phyloP scores from a whole-genome alignment of 2,329 filamentous ascomycete species.

The Ciborinia camelliae region DNA sequence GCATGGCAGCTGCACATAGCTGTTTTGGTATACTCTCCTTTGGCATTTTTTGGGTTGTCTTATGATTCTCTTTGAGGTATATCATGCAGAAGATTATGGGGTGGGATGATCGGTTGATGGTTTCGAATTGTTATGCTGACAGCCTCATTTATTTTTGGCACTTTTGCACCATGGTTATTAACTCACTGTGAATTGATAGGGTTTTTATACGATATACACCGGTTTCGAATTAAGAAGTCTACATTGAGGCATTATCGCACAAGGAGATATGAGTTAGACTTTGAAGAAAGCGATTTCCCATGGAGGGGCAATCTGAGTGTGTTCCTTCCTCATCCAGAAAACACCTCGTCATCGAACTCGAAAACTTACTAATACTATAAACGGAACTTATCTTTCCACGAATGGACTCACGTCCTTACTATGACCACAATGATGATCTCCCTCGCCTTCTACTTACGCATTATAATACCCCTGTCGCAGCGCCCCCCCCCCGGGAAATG shows the following conservation, averaged over 20 bases:
- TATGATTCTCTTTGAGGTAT: slow-evolving; percentile 39
- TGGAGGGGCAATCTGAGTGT: neutral
- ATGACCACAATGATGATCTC: neutral
- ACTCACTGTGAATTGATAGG: no score
- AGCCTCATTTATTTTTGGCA: no score
- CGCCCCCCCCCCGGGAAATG: neutral
- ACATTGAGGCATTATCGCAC: neutral
- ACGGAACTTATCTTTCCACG: neutral
- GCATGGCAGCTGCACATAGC: slow-evolving; percentile 4
- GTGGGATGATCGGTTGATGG: slow-evolving; percentile 8
- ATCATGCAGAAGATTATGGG: slow-evolving; percentile 4
- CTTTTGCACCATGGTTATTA: no score
- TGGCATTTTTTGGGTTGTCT: neutral
- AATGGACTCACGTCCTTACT: neutral
- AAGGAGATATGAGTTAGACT: neutral
- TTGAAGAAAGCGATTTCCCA: neutral
- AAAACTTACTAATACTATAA: neutral
- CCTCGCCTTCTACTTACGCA: slow-evolving; percentile 6
- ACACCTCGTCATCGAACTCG: neutral
- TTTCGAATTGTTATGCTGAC: neutral
- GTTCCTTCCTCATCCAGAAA: neutral
- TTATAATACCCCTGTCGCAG: neutral
- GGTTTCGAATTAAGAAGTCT: neutral
- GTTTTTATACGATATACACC: neutral
- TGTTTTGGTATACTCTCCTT: neutral